phyloP scores from a whole-genome alignment of 768 basidiomycete species.

The Suillus tomentosus region DNA sequence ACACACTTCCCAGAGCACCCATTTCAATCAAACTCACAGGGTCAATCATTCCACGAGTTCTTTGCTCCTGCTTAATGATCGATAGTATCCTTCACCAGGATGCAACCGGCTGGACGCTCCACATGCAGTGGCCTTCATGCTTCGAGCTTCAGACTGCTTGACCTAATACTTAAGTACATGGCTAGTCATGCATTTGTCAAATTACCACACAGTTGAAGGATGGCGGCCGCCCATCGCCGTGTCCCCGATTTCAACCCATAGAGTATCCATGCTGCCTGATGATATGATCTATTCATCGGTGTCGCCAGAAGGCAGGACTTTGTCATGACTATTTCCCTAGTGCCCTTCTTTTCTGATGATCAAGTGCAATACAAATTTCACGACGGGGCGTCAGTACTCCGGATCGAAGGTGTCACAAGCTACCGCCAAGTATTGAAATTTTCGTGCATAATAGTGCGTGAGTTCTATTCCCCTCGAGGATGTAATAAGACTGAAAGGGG shows the following conservation, averaged over 20 bases:
- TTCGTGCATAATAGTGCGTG: background rate
- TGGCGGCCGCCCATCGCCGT: background rate
- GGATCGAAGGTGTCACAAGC: background rate
- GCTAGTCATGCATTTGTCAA: conserved; percentile 3
- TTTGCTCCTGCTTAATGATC: background rate
- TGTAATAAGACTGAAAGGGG: conserved; percentile 6
- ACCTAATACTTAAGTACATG: conserved; percentile 1
- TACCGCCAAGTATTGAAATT: background rate
- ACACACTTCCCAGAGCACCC: background rate
- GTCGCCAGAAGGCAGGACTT: background rate
- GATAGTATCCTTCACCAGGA: background rate
- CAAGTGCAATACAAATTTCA: too few relatives aligned
- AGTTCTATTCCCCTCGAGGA: background rate
- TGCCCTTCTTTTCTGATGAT: background rate
- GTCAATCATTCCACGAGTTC: background rate
- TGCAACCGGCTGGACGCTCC: background rate
- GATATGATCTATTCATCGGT: background rate
- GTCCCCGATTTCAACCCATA: background rate
- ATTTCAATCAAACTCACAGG: background rate
- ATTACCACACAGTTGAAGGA: background rate
- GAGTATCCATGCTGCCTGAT: conserved; percentile 3
- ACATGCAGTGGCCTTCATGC: background rate
- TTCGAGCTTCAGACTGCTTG: background rate
- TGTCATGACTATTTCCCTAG: background rate
- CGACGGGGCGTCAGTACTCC: background rate